Base-by-base conservation (phyloP, 441 rosid genomes). In the Melastoma candidum region DNA sequence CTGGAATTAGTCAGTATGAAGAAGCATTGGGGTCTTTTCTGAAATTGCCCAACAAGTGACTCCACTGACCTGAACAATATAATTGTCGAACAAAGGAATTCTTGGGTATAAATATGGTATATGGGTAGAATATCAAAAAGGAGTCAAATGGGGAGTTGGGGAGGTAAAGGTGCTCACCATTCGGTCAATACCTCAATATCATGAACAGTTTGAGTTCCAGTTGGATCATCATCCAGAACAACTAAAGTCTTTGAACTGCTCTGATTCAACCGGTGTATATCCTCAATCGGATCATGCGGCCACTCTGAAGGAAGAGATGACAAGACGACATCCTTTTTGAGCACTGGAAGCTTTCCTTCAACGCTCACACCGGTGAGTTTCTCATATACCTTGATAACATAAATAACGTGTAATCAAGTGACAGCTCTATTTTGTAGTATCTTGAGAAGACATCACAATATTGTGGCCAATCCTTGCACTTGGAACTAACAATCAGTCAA, bases 121-220 rank as follows among this genome's bases (percentile, higher is more conserved):
- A 17, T 17, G 22, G 22, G 22, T 17, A 17, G 22, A 17, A 17
- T 17, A 17, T 17, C 22, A 17, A 17, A 17, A 17, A 17, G 22
- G 22, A 17, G 1, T 17, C 2, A 8, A 12, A 51, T 27, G n/a
- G 4, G 45, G 27, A 51, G 3, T 26, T 7, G 27, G 2, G 3
- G 13, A 51, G 26, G 45, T 3, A 51, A 12, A 27, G 51, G 54
- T 14, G 65, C 81, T 77, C 63, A 93, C 97, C 98, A 93, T 84
- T 93, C 98, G 47, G 97, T 93, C 63, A 93, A 71, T 59, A 93
- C 98, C 76, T 93, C 98, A 62, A 86, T 83, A 46, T 80, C 90
- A 66, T 88, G 95, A 76, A 93, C 96, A 13, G 98, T 93, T 74
- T 93, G 98, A 51, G 98, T 93, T 71, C 98, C 97, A 26, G 98